phyloP scores from a whole-genome alignment of 352 stramenopile genomes.

The Pythium graminicola region DNA sequence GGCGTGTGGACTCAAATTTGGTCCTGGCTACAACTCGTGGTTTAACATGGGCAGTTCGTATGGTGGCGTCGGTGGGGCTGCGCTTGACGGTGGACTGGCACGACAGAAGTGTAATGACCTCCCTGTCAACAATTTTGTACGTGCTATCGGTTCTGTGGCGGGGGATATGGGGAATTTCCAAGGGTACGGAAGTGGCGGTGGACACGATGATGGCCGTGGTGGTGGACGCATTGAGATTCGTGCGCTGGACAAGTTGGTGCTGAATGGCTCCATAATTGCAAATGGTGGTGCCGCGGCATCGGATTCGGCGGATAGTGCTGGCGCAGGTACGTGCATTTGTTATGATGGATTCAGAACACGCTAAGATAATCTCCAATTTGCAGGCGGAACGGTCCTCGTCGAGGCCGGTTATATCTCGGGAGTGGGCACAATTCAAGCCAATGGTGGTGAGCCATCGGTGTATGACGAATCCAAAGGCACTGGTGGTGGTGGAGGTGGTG shows the following conservation, averaged over 20 bases:
- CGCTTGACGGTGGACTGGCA: conserved; percentile 28
- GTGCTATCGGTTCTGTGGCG: conserved; percentile 52
- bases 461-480: conserved; percentile 7
- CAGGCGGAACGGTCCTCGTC: conserved; percentile 19
- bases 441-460: conserved; percentile 15
- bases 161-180: conserved; percentile 57
- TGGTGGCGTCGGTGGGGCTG: conserved; percentile 67
- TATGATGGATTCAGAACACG: no score
- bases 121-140: conserved; percentile 49
- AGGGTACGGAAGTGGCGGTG: conserved; percentile 77
- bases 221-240: conserved; percentile 54
- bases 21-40: conserved; percentile 75
- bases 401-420: conserved; percentile 7
- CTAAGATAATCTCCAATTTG: background rate
- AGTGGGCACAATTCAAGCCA: conserved; percentile 14
- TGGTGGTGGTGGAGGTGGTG: conserved; percentile 25
- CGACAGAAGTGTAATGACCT: conserved; percentile 44
- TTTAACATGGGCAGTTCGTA: conserved; percentile 59
- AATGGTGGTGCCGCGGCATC: conserved; percentile 52
- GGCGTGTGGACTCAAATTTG: conserved; percentile 65
- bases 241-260: conserved; percentile 29
- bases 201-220: conserved; percentile 48
- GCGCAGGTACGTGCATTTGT: conserved; percentile 29
- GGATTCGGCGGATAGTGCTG: conserved; percentile 54
- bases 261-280: conserved; percentile 59